Conservation (phyloP, 441 rosid species). For the Erodium texanum region DNA sequence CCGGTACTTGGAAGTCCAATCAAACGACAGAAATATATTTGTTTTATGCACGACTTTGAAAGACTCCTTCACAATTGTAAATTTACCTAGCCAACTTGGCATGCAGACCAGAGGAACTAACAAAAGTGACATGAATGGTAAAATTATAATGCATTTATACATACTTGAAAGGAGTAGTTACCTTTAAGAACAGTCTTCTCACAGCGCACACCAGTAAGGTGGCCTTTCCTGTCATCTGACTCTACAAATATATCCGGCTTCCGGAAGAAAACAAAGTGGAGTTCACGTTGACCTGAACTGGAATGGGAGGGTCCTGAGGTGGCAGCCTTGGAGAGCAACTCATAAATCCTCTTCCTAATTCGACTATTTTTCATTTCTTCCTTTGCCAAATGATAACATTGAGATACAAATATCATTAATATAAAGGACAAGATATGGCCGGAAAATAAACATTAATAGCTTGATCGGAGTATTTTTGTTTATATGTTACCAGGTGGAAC, state of each 20-base stretch:
- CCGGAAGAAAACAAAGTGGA: slow-evolving; percentile 77
- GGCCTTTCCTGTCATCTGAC: slow-evolving; percentile 45
- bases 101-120: not conserved
- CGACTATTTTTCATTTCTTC: slow-evolving; percentile 76
- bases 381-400: slow-evolving; percentile 35
- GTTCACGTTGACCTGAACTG: slow-evolving; percentile 56
- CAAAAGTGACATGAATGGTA: not conserved
- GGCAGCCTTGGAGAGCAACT: slow-evolving; percentile 71
- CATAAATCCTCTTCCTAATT: slow-evolving; percentile 64
- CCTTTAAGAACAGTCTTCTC: slow-evolving; percentile 78
- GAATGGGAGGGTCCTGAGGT: slow-evolving; percentile 31
- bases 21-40: not conserved
- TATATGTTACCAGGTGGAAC: not conserved
- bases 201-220: slow-evolving; percentile 58
- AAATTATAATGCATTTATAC: not conserved
- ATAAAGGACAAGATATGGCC: not conserved
- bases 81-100: not conserved
- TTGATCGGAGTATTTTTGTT: not conserved
- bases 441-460: not conserved
- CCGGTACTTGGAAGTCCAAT: slow-evolving; percentile 3
- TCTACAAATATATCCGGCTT: slow-evolving; percentile 64
- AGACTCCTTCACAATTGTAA: not conserved
- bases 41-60: not conserved
- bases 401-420: slow-evolving; percentile 23
- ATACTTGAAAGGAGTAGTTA: slow-evolving; percentile 18